A percentile compares a stretch with the other conserved stretches of the same genome.
These are phyloP conservation scores for Dothidotthia symphoricarpi DNA, from an alignment of 2,329 filamentous ascomycete genomes.

Conservation along the genomic window DNA sequence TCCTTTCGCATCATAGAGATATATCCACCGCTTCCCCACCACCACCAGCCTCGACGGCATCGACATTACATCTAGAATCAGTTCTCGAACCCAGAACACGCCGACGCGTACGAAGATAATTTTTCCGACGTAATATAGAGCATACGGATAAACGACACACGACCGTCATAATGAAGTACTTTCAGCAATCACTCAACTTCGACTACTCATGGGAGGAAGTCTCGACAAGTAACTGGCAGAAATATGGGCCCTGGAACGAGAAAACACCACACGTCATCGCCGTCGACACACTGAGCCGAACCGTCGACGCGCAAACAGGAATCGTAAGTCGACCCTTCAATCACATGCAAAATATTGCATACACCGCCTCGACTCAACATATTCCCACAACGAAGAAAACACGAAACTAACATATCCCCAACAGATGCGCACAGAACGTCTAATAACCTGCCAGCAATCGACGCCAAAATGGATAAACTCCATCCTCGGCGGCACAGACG, in stretches of 20 bases:
- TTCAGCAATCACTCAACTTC: conserved; percentile 84
- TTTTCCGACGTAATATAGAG: too few relatives aligned
- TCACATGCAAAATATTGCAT: conserved; percentile 7
- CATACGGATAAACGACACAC: too few relatives aligned
- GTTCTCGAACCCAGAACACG: too few relatives aligned
- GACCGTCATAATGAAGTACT: conserved; percentile 76
- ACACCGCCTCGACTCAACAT: conserved; percentile 1
- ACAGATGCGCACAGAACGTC: conserved; percentile 68
- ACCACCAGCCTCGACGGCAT: too few relatives aligned
- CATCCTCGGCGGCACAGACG: conserved; percentile 75
- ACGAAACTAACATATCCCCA: conserved; percentile 8
- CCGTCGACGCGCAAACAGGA: conserved; percentile 61
- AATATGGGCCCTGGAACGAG: conserved; percentile 99
- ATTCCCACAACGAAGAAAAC: neutral
- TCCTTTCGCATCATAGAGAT: too few relatives aligned
- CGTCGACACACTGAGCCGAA: conserved; percentile 84
- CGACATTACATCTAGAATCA: too few relatives aligned
- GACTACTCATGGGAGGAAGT: conserved; percentile 99
- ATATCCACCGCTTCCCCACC: too few relatives aligned
- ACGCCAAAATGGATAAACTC: conserved; percentile 78
- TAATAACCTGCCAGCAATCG: conserved; percentile 62
- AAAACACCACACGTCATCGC: conserved; percentile 95
- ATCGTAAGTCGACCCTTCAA: conserved; percentile 55
- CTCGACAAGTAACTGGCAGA: conserved; percentile 95
- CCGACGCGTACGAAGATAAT: too few relatives aligned